Conservation (phyloP, 306 rosid species). For the Cucumis melo region DNA sequence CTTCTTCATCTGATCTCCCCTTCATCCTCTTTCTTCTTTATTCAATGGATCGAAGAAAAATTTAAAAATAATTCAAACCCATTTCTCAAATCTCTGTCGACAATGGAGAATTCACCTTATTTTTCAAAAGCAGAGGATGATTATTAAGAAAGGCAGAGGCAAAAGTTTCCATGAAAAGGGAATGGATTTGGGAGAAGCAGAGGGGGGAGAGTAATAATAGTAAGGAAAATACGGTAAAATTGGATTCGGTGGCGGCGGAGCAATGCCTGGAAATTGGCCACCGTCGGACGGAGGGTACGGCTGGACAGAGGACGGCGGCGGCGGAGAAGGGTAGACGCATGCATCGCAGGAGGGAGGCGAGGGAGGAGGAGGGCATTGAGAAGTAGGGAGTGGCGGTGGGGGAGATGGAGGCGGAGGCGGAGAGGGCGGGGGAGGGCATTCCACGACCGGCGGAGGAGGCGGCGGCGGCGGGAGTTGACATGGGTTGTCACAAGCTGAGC, state of each 20-base stretch:
- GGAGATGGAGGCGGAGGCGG: conserved; percentile 22
- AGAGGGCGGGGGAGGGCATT: conserved; percentile 23
- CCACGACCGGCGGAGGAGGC: conserved; percentile 22
- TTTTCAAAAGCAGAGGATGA: background rate
- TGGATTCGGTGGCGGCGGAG: conserved; percentile 10
- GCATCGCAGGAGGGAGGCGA: conserved; percentile 10
- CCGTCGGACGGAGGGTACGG: background rate
- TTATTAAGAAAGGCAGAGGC: background rate
- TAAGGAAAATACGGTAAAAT: conserved; percentile 6
- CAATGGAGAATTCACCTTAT: background rate
- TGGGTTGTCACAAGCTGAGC: conserved; percentile 42
- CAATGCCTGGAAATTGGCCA: background rate
- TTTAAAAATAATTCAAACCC: background rate
- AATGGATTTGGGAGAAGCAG: background rate
- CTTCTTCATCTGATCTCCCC: background rate
- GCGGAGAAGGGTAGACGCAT: conserved; percentile 9
- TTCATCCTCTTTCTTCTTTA: background rate
- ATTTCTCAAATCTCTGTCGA: background rate
- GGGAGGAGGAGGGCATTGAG: conserved; percentile 8
- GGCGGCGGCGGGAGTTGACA: conserved; percentile 30
- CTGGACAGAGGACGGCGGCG: conserved; percentile 28
- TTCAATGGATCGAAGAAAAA: background rate
- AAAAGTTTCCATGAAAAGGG: conserved; percentile 6
- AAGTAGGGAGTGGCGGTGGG: conserved; percentile 9
- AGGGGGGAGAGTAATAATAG: background rate